Evolutionary conservation across 805 yeast species (phyloP), one percentile per base, ranked within the genome.

Genomic region (Candida ponderosae): DNA sequence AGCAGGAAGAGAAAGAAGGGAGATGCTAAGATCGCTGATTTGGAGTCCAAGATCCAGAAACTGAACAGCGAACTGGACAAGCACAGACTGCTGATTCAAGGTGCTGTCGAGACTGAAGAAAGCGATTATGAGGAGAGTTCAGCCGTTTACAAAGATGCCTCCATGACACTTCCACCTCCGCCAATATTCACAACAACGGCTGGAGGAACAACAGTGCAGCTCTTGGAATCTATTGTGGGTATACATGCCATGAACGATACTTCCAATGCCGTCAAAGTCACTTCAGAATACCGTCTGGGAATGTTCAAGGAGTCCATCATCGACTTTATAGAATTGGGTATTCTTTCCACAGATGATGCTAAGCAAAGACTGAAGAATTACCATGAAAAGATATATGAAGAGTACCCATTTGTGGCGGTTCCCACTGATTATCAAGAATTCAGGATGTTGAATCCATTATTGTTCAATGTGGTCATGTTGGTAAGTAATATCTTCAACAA

Each of bases 381-480:
- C 54, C 59, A 68, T 20, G 53, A 57, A 0, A 53, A 57, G 9
- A 54, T 85, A 15, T 70, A 72, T 47, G 52, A 63, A 1, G 49
- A 56, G 6, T 74, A 69, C 44, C 85, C 89, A 3, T 68, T 79
- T 28, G 70, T 86, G n/a, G 67, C 62, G 26, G 54, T 84, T 3
- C 73, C 77, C 0, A 55, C 54, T 0, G 60, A 63, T 14, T 44
- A 65, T 18, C 75, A 70, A 8, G 63, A 62, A 14, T 48, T 87
- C 36, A 63, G 79, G 33, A 51, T 54, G 13, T 57, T 67, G 1
- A 67, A 68, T 31, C 95, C 94, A 2, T 66, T 73, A 18, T 55
- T 87, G 32, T 75, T 86, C 46, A 69, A 78, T 29, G 66, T 82
- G 0, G 62, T 87, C 14, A 72, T 87, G 70, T 70, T 85, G 3